phyloP scores from a whole-genome alignment of 805 yeast species.

The Starmerella apis region DNA sequence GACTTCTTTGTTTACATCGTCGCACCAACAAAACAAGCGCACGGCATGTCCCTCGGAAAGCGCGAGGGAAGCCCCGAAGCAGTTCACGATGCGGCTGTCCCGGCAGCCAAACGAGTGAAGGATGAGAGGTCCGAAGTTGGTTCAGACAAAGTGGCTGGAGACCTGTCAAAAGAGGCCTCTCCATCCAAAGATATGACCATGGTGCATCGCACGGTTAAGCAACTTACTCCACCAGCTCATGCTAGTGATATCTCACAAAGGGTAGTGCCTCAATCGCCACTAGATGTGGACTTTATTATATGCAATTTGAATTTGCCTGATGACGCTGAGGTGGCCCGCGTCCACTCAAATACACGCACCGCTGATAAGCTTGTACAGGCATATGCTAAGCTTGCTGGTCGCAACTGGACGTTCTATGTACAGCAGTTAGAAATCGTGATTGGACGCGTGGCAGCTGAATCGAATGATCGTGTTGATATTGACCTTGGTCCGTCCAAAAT shows the following conservation, averaged over 20 bases:
- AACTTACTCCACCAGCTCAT: background rate
- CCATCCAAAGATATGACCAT: background rate
- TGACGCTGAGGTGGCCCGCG: slow-evolving; percentile 63
- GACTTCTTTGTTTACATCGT: slow-evolving; percentile 18
- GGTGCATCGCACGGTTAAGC: background rate
- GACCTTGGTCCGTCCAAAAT: slow-evolving; percentile 96
- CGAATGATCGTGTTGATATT: slow-evolving; percentile 43
- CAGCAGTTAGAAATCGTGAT: slow-evolving; percentile 63
- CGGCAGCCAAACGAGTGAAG: slow-evolving; percentile 8
- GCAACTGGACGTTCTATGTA: slow-evolving; percentile 88
- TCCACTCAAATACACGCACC: slow-evolving; percentile 64
- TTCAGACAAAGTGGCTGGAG: background rate
- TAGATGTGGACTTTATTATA: slow-evolving; percentile 40
- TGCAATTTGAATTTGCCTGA: slow-evolving; percentile 55
- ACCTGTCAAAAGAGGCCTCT: background rate
- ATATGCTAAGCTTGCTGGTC: slow-evolving; percentile 89
- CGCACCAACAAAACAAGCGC: slow-evolving; percentile 15
- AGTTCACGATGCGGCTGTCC: background rate
- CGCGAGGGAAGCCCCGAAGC: slow-evolving; percentile 13
- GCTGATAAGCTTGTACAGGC: slow-evolving; percentile 77
- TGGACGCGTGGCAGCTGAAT: slow-evolving; percentile 64
- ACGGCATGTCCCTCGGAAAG: slow-evolving; percentile 21
- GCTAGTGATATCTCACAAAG: background rate
- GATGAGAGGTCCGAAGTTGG: background rate
- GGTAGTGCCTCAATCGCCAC: background rate